Evolutionary conservation across 306 rosid species (phyloP).

Genomic region (Begonia masoniana): DNA sequence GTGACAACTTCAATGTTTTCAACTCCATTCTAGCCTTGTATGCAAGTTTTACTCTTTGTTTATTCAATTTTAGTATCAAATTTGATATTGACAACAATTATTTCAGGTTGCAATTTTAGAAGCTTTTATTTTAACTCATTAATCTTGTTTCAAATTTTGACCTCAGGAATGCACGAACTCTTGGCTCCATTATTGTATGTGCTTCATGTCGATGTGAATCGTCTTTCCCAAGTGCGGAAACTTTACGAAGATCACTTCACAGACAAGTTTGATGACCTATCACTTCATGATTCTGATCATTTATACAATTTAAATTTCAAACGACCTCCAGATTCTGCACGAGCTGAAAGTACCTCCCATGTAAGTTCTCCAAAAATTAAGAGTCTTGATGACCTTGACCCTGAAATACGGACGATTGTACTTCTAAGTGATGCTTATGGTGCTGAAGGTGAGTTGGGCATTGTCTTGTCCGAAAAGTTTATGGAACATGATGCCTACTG

Average conservation of each 20-base stretch:
- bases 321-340: constrained; percentile 43
- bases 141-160: neutral
- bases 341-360: constrained; percentile 28
- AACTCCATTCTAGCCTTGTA: no score
- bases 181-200: constrained; percentile 88
- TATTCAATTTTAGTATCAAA: no score
- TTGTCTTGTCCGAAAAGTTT: constrained; percentile 84
- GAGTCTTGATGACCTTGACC: constrained; percentile 75
- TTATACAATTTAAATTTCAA: constrained; percentile 59
- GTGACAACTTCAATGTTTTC: no score
- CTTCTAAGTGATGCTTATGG: constrained; percentile 88
- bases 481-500: constrained; percentile 89
- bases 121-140: no score
- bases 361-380: constrained; percentile 32
- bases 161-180: constrained; percentile 92
- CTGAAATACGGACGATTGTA: constrained; percentile 59
- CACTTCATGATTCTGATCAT: constrained; percentile 58
- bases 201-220: constrained; percentile 81
- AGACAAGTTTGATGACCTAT: constrained; percentile 81
- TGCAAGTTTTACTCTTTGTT: no score
- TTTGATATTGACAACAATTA: no score
- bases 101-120: no score
- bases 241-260: constrained; percentile 77
- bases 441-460: constrained; percentile 93
- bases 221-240: constrained; percentile 68